phyloP scores from a whole-genome alignment of 2,329 filamentous ascomycete genomes.

The Arthrobotrys pseudoclavata region DNA sequence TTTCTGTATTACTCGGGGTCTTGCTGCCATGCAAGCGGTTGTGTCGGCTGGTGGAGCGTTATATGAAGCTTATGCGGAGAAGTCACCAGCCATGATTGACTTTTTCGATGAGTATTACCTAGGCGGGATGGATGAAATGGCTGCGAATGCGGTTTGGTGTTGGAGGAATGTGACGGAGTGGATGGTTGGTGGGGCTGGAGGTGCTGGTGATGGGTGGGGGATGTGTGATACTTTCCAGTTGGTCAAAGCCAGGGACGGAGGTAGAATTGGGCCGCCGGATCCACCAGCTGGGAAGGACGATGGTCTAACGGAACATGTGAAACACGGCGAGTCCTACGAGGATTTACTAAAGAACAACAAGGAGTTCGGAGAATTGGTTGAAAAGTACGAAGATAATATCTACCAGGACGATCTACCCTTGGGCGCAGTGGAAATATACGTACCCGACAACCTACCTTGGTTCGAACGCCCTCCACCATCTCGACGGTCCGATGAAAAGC shows the following conservation, averaged over 20 bases:
- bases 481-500: constrained; percentile 19
- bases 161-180: constrained; percentile 63
- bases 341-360: constrained; percentile 7
- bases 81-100: constrained; percentile 61
- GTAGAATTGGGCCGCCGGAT: constrained; percentile 47
- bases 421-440: constrained; percentile 40
- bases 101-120: constrained; percentile 63
- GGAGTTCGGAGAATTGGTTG: constrained; percentile 29
- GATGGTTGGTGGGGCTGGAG: constrained; percentile 61
- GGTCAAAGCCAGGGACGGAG: constrained; percentile 58
- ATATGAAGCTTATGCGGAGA: constrained; percentile 59
- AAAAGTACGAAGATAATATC: constrained; percentile 42
- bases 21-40: constrained; percentile 62
- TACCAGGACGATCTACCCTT: constrained; percentile 35
- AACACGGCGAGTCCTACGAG: constrained; percentile 2
- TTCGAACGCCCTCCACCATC: constrained; percentile 17
- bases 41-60: constrained; percentile 59
- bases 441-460: constrained; percentile 32
- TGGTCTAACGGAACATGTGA: neutral
- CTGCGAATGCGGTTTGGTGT: constrained; percentile 62
- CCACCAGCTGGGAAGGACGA: constrained; percentile 9
- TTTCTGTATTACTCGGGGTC: constrained; percentile 61
- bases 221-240: constrained; percentile 63
- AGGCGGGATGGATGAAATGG: constrained; percentile 63
- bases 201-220: constrained; percentile 61